A percentile compares a stretch with the other conserved stretches of the same genome.
Evolutionary conservation across 192 early-diverging fungal species (phyloP).

Genomic region (Backusella macrospora): DNA sequence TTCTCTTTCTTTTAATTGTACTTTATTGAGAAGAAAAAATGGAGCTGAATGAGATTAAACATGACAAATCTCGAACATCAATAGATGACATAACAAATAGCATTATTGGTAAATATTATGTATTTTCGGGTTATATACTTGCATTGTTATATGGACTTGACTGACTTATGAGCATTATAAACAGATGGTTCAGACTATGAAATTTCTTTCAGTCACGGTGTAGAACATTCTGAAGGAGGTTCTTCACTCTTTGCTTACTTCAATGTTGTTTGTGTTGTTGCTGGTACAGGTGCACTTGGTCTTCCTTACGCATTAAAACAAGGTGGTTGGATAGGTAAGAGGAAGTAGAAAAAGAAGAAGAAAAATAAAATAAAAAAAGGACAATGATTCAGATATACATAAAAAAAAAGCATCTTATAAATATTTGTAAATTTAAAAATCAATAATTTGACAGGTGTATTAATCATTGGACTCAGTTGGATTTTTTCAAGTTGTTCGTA

Average conservation of each 20-base stretch:
- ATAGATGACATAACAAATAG: conserved; percentile 7
- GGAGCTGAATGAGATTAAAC: background rate
- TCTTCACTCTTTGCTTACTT: conserved; percentile 56
- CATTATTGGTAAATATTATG: background rate
- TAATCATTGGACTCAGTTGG: conserved; percentile 26
- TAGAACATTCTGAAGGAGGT: conserved; percentile 33
- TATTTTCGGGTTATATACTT: background rate
- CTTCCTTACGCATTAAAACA: conserved; percentile 57
- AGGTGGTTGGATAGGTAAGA: conserved; percentile 39
- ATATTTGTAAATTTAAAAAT: background rate
- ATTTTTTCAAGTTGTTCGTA: conserved; percentile 23
- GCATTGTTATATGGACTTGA: too few relatives aligned
- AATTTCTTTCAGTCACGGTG: conserved; percentile 24
- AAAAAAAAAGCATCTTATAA: background rate
- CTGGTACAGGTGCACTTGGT: conserved; percentile 75
- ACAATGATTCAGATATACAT: background rate
- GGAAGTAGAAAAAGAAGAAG: background rate
- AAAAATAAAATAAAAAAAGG: too few relatives aligned
- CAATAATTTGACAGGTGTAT: conserved; percentile 10
- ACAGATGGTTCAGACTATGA: conserved; percentile 6
- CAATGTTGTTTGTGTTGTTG: conserved; percentile 72
- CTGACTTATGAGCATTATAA: too few relatives aligned
- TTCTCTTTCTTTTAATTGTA: background rate
- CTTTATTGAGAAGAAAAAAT: background rate
- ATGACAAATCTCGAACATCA: background rate